Evolutionary conservation across 305 asterid genomes (phyloP).

Genomic region (Stenogyne calaminthoides): DNA sequence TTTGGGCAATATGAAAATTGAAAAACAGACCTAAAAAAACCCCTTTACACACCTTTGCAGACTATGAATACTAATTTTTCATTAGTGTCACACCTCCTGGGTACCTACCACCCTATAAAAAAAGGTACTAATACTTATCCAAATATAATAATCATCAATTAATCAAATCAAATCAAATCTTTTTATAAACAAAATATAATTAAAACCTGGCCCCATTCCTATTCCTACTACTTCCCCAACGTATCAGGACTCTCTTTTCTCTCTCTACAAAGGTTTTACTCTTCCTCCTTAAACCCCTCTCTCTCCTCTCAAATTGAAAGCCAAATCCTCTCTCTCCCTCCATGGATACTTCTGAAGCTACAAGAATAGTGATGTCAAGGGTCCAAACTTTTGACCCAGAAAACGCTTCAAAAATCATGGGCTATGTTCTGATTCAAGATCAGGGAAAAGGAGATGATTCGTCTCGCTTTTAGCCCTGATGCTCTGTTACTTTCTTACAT

Average conservation of each 20-base stretch:
- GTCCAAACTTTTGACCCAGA: constrained; percentile 82
- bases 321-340: not conserved
- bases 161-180: constrained; percentile 38
- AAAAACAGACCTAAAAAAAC: no score
- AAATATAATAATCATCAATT: constrained; percentile 11
- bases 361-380: constrained; percentile 77
- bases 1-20: no score
- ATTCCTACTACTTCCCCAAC: constrained; percentile 17
- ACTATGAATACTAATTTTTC: no score
- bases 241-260: constrained; percentile 16
- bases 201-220: constrained; percentile 35
- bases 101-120: not conserved
- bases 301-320: not conserved
- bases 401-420: constrained; percentile 90
- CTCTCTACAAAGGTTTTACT: constrained; percentile 30
- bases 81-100: not conserved
- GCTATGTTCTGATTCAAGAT: constrained; percentile 81
- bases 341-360: constrained; percentile 88
- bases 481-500: constrained; percentile 51
- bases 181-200: constrained; percentile 35
- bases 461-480: constrained; percentile 86
- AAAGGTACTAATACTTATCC: constrained; percentile 41
- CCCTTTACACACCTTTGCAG: no score
- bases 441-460: constrained; percentile 85
- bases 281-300: constrained; percentile 35